Evolutionary conservation across 140 eudicot genomes (phyloP).

Genomic region (Bidens hawaiensis): DNA sequence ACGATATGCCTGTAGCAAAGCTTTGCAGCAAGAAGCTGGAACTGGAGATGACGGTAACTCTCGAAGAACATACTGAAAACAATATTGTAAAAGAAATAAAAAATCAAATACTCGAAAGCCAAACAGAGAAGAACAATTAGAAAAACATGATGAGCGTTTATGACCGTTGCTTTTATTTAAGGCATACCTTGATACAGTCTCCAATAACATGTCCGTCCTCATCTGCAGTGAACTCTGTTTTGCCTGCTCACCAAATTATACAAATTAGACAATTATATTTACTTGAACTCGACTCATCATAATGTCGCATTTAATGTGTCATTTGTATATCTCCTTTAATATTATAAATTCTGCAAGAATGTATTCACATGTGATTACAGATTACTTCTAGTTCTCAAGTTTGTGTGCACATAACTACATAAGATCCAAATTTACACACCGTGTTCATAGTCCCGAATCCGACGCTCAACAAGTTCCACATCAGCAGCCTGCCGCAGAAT

Average conservation of each 20-base stretch:
- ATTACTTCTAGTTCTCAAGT: not conserved
- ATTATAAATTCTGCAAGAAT: not conserved
- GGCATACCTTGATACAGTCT: conserved; percentile 82
- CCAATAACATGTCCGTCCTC: conserved; percentile 93
- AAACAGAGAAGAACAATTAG: too few species aligned
- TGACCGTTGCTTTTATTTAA: not conserved
- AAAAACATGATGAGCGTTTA: not conserved
- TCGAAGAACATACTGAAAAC: conserved; percentile 70
- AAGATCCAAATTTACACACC: conserved; percentile 43
- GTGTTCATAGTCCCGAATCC: conserved; percentile 83
- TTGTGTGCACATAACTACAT: conserved; percentile 3
- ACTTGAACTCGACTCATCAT: not conserved
- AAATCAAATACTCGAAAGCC: too few species aligned
- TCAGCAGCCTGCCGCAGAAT: conserved; percentile 98
- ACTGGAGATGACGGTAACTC: conserved; percentile 98
- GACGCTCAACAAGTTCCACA: conserved; percentile 88
- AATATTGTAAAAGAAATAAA: not conserved
- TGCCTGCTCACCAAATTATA: conserved; percentile 44
- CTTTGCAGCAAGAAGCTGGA: conserved; percentile 99
- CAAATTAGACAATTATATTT: not conserved
- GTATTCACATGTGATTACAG: not conserved
- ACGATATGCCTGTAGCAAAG: conserved; percentile 92
- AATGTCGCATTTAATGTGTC: not conserved
- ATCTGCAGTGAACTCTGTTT: conserved; percentile 68
- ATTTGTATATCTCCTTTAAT: not conserved